These are phyloP conservation scores for Ogataea degrootiae DNA, from an alignment of 805 yeast species.

Conservation along the genomic window DNA sequence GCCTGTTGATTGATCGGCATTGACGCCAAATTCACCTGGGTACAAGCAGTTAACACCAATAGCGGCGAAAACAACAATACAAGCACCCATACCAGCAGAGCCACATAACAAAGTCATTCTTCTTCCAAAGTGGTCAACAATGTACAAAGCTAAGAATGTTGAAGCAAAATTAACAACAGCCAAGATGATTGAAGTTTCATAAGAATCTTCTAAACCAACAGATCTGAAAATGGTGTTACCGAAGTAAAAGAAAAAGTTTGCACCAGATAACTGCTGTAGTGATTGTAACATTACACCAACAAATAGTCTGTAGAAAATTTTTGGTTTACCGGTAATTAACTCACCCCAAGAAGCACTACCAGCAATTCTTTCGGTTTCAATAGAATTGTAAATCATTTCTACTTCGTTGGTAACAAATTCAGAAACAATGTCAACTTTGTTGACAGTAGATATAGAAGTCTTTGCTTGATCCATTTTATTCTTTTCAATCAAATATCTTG, in stretches of 20 bases:
- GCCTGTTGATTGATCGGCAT: constrained; percentile 49
- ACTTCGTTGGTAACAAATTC: constrained; percentile 51
- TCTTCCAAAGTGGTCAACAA: constrained; percentile 54
- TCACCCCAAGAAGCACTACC: constrained; percentile 66
- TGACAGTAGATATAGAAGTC: constrained; percentile 49
- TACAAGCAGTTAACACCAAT: constrained; percentile 50
- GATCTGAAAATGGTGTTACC: constrained; percentile 56
- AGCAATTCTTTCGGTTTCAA: constrained; percentile 55
- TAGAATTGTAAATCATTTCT: constrained; percentile 51
- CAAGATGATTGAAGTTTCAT: constrained; percentile 51
- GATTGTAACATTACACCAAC: constrained; percentile 58
- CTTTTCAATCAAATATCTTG: constrained; percentile 54
- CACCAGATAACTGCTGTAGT: constrained; percentile 59
- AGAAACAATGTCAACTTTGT: constrained; percentile 50
- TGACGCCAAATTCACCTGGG: constrained; percentile 34
- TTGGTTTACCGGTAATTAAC: constrained; percentile 59
- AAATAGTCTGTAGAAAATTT: constrained; percentile 47
- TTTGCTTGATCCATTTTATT: constrained; percentile 49
- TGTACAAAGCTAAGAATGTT: constrained; percentile 46
- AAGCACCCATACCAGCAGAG: constrained; percentile 47
- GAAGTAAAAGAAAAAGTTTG: constrained; percentile 61
- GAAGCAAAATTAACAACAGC: constrained; percentile 53
- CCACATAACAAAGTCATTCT: constrained; percentile 45
- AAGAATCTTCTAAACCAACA: constrained; percentile 53
- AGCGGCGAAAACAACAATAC: constrained; percentile 56